phyloP scores from a whole-genome alignment of 441 rosid genomes.

The Croton laevigatus region DNA sequence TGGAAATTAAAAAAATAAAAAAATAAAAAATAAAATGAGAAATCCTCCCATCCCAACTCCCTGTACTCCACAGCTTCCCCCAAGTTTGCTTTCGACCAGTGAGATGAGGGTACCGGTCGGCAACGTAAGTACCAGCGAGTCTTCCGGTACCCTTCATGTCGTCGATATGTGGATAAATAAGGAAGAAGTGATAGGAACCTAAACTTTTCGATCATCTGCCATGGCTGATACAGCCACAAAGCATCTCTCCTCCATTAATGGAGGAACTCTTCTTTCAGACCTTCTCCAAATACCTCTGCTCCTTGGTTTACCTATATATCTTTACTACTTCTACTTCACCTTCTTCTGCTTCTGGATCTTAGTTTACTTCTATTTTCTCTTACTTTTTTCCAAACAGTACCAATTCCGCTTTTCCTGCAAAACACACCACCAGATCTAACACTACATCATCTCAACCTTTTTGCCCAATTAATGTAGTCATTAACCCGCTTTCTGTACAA shows the following conservation, averaged over 20 bases:
- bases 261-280: conserved; percentile 44
- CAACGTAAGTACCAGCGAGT: too few species aligned
- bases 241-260: conserved; percentile 35
- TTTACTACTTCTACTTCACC: conserved; percentile 34
- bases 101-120: too few species aligned
- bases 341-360: conserved; percentile 52
- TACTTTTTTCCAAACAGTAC: conserved; percentile 35
- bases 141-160: too few species aligned
- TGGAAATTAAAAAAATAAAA: too few species aligned
- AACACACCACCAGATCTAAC: conserved; percentile 30
- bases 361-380: conserved; percentile 48
- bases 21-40: too few species aligned
- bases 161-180: too few species aligned
- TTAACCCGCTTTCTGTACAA: conserved; percentile 18
- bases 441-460: conserved; percentile 14
- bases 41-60: too few species aligned
- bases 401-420: conserved; percentile 10
- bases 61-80: too few species aligned
- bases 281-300: conserved; percentile 58
- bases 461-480: background rate
- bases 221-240: conserved; percentile 59
- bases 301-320: conserved; percentile 64
- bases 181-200: background rate
- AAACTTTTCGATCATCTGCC: background rate
- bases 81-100: too few species aligned